These are phyloP conservation scores for Aspergillus nomiae DNA, from an alignment of 2,329 filamentous ascomycete genomes.

Conservation along the genomic window DNA sequence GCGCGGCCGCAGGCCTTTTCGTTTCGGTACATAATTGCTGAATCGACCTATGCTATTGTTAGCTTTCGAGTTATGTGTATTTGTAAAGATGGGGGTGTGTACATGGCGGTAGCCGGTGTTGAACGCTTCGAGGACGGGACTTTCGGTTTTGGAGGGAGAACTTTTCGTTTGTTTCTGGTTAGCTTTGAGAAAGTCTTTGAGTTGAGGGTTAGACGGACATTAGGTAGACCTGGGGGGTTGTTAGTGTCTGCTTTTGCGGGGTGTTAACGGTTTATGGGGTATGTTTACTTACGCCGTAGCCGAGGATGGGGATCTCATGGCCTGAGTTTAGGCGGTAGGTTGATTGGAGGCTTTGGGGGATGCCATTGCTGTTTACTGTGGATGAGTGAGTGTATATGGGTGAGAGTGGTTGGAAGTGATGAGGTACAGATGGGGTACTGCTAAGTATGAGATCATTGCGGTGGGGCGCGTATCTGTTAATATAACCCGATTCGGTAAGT, in stretches of 20 bases:
- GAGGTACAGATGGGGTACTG: not conserved
- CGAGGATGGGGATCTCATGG: constrained; percentile 62
- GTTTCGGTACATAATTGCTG: constrained; percentile 69
- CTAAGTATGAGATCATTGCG: not conserved
- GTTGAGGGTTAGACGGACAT: constrained; percentile 25
- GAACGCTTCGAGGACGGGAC: constrained; percentile 29
- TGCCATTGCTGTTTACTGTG: constrained; percentile 12
- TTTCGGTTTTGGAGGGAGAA: constrained; percentile 29
- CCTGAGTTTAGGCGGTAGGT: constrained; percentile 60
- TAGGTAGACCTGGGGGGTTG: constrained; percentile 31
- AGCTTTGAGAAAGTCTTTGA: not conserved
- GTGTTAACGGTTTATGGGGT: too few species aligned
- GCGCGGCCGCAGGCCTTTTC: constrained; percentile 70
- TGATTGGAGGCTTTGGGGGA: constrained; percentile 23
- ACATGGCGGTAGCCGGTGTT: constrained; percentile 36
- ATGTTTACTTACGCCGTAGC: constrained; percentile 55
- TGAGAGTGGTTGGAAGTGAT: not conserved
- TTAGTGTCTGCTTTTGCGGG: not conserved
- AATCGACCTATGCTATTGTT: constrained; percentile 49
- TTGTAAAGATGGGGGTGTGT: not conserved
- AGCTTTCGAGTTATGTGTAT: not conserved
- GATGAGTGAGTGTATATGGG: not conserved
- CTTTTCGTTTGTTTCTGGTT: constrained; percentile 13
- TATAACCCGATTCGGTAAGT: not conserved
- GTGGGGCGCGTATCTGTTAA: not conserved